A percentile compares a stretch with the other conserved stretches of the same genome.
Evolutionary conservation across 2,329 filamentous ascomycete genomes (phyloP).

Genomic region (Botrytis deweyae): DNA sequence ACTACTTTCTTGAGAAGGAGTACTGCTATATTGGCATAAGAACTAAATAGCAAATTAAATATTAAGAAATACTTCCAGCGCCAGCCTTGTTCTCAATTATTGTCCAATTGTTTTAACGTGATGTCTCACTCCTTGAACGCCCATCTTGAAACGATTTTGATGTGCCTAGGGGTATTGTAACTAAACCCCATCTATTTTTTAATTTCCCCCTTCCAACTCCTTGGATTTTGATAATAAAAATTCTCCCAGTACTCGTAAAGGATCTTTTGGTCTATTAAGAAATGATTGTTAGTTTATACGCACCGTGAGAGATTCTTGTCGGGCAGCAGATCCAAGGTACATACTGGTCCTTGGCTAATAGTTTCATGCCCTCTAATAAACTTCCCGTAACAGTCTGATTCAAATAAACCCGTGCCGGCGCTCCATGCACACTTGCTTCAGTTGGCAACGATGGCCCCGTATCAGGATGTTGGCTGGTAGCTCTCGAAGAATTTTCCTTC

Average conservation of each 20-base stretch:
- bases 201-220: constrained; percentile 52
- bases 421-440: constrained; percentile 63
- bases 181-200: background rate
- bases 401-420: constrained; percentile 67
- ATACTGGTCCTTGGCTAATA: constrained; percentile 68
- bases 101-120: background rate
- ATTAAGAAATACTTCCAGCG: constrained; percentile 33
- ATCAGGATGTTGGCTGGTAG: constrained; percentile 58
- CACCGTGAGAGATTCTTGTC: background rate
- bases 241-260: constrained; percentile 67
- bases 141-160: constrained; percentile 7
- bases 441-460: constrained; percentile 53
- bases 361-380: constrained; percentile 73
- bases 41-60: constrained; percentile 36
- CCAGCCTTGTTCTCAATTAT: constrained; percentile 5
- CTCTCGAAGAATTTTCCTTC: constrained; percentile 45
- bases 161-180: constrained; percentile 9
- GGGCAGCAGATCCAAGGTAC: constrained; percentile 38
- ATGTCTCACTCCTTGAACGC: constrained; percentile 7
- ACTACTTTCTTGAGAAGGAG: constrained; percentile 22
- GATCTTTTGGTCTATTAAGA: constrained; percentile 59
- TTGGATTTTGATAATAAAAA: constrained; percentile 67
- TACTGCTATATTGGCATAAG: constrained; percentile 32
- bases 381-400: constrained; percentile 68
- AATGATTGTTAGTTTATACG: constrained; percentile 7